phyloP scores from a whole-genome alignment of 371 early-diverging fungal genomes.

The Basidiobolus meristosporus region DNA sequence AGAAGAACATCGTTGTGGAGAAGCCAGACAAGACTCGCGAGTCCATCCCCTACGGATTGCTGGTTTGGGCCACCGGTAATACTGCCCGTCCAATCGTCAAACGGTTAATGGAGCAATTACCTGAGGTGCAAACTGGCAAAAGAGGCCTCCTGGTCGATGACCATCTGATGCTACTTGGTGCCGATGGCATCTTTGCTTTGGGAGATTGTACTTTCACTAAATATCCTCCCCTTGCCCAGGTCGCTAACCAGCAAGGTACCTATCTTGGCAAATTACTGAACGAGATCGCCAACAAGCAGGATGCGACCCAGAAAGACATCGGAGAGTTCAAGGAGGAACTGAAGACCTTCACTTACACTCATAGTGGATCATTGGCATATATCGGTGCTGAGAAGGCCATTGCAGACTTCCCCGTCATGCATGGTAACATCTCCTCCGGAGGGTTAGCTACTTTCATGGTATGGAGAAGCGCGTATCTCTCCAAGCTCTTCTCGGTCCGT shows the following conservation, averaged over 20 bases:
- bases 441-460: slow-evolving; percentile 55
- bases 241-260: slow-evolving; percentile 76
- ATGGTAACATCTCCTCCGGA: slow-evolving; percentile 44
- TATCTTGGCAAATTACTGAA: slow-evolving; percentile 61
- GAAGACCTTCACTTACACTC: slow-evolving; percentile 58
- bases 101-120: slow-evolving; percentile 47
- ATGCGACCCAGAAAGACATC: slow-evolving; percentile 12
- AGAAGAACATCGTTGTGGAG: slow-evolving; percentile 59
- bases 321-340: slow-evolving; percentile 14
- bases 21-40: slow-evolving; percentile 39
- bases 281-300: slow-evolving; percentile 22
- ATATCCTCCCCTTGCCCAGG: slow-evolving; percentile 82
- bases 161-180: slow-evolving; percentile 54
- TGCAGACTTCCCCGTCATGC: slow-evolving; percentile 66
- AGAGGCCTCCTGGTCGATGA: slow-evolving; percentile 78
- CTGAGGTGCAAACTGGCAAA: slow-evolving; percentile 39
- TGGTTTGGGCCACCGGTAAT: slow-evolving; percentile 92
- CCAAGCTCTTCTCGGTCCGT: slow-evolving; percentile 56
- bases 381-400: slow-evolving; percentile 80
- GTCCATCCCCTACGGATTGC: slow-evolving; percentile 64
- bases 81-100: slow-evolving; percentile 59
- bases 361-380: slow-evolving; percentile 76
- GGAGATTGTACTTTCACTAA: slow-evolving; percentile 79
- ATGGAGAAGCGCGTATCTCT: slow-evolving; percentile 54
- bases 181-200: slow-evolving; percentile 54